phyloP scores from a whole-genome alignment of 208 protist genomes.

The Trypanosoma congolense region DNA sequence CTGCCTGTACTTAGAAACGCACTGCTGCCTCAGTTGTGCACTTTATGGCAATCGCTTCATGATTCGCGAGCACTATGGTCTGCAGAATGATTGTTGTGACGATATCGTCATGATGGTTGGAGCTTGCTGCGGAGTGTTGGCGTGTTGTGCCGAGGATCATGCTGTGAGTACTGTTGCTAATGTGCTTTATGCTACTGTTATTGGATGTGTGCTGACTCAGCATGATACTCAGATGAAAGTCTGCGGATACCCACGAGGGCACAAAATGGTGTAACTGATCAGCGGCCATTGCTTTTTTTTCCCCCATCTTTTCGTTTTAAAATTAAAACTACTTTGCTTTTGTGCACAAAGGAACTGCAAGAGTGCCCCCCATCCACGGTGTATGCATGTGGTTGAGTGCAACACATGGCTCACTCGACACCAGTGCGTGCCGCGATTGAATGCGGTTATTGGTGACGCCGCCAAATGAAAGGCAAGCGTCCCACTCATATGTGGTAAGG shows the following conservation, averaged over 20 bases:
- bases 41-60: slow-evolving; percentile 66
- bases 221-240: slow-evolving; percentile 51
- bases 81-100: slow-evolving; percentile 55
- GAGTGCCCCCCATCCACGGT: too few relatives aligned
- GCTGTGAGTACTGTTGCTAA: slow-evolving; percentile 14
- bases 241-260: slow-evolving; percentile 23
- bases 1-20: slow-evolving; percentile 39
- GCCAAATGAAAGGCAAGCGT: too few relatives aligned
- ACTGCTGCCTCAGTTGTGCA: slow-evolving; percentile 41
- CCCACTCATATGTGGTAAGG: too few relatives aligned
- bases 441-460: too few relatives aligned
- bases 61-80: slow-evolving; percentile 52
- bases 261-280: slow-evolving; percentile 17
- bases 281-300: not conserved
- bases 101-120: slow-evolving; percentile 24
- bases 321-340: too few relatives aligned
- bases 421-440: too few relatives aligned
- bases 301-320: too few relatives aligned
- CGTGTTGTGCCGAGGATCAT: slow-evolving; percentile 17
- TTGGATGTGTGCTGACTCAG: slow-evolving; percentile 65
- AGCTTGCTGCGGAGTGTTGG: slow-evolving; percentile 28
- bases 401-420: too few relatives aligned
- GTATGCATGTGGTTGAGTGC: too few relatives aligned
- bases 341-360: too few relatives aligned
- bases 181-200: slow-evolving; percentile 24